Evolutionary conservation across 148 eudicot species (phyloP).

Genomic region (Camellia granthamiana): DNA sequence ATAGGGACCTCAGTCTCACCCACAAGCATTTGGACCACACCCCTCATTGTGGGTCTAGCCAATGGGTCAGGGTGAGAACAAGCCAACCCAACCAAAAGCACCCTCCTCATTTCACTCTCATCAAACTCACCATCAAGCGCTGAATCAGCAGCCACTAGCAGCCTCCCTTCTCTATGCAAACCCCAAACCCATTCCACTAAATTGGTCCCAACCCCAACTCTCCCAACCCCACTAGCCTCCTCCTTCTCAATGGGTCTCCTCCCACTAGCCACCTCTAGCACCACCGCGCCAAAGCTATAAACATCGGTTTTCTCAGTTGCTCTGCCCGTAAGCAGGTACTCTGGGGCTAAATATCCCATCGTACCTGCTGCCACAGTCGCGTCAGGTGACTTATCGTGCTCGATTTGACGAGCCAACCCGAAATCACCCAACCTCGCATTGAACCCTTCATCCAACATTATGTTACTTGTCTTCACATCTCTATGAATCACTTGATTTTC

Average conservation of each 20-base stretch:
- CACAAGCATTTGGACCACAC: slow-evolving; percentile 68
- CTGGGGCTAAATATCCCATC: slow-evolving; percentile 88
- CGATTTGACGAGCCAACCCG: slow-evolving; percentile 65
- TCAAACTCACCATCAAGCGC: slow-evolving; percentile 52
- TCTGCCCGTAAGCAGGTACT: slow-evolving; percentile 61
- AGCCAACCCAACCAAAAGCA: slow-evolving; percentile 59
- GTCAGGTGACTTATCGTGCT: slow-evolving; percentile 75
- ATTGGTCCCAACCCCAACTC: slow-evolving; percentile 27
- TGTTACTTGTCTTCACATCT: slow-evolving; percentile 70
- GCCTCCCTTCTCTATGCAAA: slow-evolving; percentile 57
- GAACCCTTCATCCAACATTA: slow-evolving; percentile 73
- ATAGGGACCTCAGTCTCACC: slow-evolving; percentile 70
- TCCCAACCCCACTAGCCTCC: slow-evolving; percentile 12
- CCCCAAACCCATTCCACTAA: slow-evolving; percentile 90
- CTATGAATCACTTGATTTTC: slow-evolving; percentile 77
- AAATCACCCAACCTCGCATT: slow-evolving; percentile 72
- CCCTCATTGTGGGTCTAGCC: slow-evolving; percentile 60
- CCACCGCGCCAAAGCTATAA: slow-evolving; percentile 76
- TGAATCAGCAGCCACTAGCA: slow-evolving; percentile 46
- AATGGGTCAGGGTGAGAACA: slow-evolving; percentile 74
- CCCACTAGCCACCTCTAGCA: slow-evolving; percentile 71
- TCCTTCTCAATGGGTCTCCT: slow-evolving; percentile 73
- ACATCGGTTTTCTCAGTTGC: slow-evolving; percentile 75
- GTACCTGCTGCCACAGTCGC: slow-evolving; percentile 80
- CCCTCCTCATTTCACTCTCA: slow-evolving; percentile 58